Percentiles rank a stretch among this genome's conserved stretches.
Evolutionary conservation across 2,329 filamentous ascomycete genomes (phyloP).

Genomic region (Sordariomycetes sp.): DNA sequence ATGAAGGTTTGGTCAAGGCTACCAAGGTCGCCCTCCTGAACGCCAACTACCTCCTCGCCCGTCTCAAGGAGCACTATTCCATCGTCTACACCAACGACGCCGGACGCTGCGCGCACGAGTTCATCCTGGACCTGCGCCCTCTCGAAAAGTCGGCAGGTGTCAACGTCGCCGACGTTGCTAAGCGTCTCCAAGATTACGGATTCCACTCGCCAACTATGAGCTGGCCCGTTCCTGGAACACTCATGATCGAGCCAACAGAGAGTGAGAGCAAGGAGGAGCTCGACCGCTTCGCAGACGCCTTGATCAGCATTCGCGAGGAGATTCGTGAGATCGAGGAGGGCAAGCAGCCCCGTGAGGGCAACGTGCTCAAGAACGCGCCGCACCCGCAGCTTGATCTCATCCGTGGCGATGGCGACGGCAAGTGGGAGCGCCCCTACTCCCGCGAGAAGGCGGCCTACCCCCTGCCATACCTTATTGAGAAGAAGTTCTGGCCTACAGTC

Average conservation of each 20-base stretch:
- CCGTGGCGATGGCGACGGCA: slow-evolving; percentile 34
- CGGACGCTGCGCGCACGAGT: slow-evolving; percentile 89
- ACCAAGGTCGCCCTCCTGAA: slow-evolving; percentile 92
- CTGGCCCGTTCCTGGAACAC: slow-evolving; percentile 88
- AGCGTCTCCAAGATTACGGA: slow-evolving; percentile 92
- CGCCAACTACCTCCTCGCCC: slow-evolving; percentile 91
- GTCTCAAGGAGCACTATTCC: slow-evolving; percentile 75
- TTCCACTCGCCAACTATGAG: slow-evolving; percentile 98
- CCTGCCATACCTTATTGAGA: slow-evolving; percentile 71
- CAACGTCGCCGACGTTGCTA: slow-evolving; percentile 91
- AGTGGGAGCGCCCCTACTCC: slow-evolving; percentile 78
- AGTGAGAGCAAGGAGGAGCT: slow-evolving; percentile 87
- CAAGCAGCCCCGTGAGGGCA: slow-evolving; percentile 61
- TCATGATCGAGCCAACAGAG: slow-evolving; percentile 98
- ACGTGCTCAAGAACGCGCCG: slow-evolving; percentile 82
- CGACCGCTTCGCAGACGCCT: slow-evolving; percentile 83
- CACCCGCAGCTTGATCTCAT: slow-evolving; percentile 80
- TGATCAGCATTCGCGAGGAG: slow-evolving; percentile 79
- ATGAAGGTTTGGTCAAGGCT: slow-evolving; percentile 71
- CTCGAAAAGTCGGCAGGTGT: slow-evolving; percentile 78
- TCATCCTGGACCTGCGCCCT: slow-evolving; percentile 81
- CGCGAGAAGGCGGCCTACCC: slow-evolving; percentile 84
- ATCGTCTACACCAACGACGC: slow-evolving; percentile 91
- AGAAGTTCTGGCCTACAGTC: slow-evolving; percentile 95
- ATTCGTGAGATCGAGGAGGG: slow-evolving; percentile 75